Conservation (phyloP, 495 filamentous ascomycete genomes). For the Amorphotheca resinae region DNA sequence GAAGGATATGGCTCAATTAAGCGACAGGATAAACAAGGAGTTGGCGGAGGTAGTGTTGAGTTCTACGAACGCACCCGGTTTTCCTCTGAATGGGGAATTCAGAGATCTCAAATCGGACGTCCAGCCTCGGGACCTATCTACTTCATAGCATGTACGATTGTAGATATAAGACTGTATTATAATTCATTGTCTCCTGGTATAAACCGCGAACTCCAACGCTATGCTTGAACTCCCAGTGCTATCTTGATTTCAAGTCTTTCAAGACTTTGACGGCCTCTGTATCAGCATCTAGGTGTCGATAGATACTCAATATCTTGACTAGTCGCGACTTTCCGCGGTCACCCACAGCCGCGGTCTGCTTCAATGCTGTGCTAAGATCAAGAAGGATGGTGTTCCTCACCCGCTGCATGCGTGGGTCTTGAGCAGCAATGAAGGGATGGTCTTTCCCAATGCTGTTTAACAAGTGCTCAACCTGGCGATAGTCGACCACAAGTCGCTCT, state of each 20-base stretch:
- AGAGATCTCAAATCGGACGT: slow-evolving; percentile 41
- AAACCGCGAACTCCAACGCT: slow-evolving; percentile 15
- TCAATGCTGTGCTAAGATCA: slow-evolving; percentile 68
- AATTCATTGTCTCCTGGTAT: slow-evolving; percentile 19
- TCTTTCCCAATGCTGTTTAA: slow-evolving; percentile 38
- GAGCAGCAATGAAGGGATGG: slow-evolving; percentile 53
- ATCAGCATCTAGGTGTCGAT: slow-evolving; percentile 63
- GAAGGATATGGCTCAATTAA: slow-evolving; percentile 56
- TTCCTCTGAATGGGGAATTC: slow-evolving; percentile 74
- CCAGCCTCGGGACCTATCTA: slow-evolving; percentile 39
- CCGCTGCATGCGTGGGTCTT: slow-evolving; percentile 42
- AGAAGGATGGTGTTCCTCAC: slow-evolving; percentile 68
- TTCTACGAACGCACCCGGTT: slow-evolving; percentile 73
- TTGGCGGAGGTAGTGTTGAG: slow-evolving; percentile 91
- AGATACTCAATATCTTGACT: slow-evolving; percentile 63
- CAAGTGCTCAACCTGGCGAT: slow-evolving; percentile 39
- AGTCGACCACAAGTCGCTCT: slow-evolving; percentile 45
- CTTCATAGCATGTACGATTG: slow-evolving; percentile 22
- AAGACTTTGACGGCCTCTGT: slow-evolving; percentile 61
- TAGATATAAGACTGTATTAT: slow-evolving; percentile 29
- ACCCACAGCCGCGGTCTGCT: slow-evolving; percentile 50
- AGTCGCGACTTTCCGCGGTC: slow-evolving; percentile 40
- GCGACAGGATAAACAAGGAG: slow-evolving; percentile 63
- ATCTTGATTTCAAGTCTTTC: slow-evolving; percentile 36
- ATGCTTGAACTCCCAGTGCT: slow-evolving; percentile 5